Evolutionary conservation across 1,284 basidiomycete genomes (phyloP).

Genomic region (Inonotus hispidus): DNA sequence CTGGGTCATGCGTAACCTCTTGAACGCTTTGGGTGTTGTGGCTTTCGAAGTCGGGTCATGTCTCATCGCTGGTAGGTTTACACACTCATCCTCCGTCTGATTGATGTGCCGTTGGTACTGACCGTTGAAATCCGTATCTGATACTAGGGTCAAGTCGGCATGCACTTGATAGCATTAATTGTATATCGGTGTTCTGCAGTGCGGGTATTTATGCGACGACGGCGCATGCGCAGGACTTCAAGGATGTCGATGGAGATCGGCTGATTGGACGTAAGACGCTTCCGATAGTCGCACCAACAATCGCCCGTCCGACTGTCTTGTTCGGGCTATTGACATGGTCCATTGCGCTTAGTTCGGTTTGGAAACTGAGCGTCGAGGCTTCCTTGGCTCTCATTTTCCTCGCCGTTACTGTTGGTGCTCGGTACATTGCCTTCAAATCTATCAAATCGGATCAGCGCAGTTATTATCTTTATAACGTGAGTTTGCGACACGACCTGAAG

Average conservation of each 20-base stretch:
- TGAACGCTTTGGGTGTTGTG: conserved; percentile 28
- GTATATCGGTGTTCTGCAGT: conserved; percentile 25
- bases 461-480: conserved; percentile 11
- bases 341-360: neutral
- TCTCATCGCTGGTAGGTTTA: conserved; percentile 28
- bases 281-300: conserved; percentile 28
- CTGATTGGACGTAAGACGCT: conserved; percentile 34
- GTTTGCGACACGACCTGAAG: neutral
- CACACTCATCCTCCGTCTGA: neutral
- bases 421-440: neutral
- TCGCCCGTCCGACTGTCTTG: neutral
- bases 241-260: conserved; percentile 35
- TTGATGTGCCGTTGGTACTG: neutral
- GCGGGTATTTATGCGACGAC: conserved; percentile 31
- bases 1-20: conserved; percentile 27
- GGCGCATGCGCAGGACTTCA: conserved; percentile 38
- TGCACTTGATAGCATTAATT: neutral
- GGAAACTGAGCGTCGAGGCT: neutral
- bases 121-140: neutral
- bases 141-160: conserved; percentile 19
- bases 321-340: neutral
- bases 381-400: neutral
- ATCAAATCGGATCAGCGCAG: conserved; percentile 4
- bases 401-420: conserved; percentile 1
- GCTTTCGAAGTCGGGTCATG: conserved; percentile 31